Conservation (phyloP, 768 basidiomycete species). For the Lactifluus echinatus region DNA sequence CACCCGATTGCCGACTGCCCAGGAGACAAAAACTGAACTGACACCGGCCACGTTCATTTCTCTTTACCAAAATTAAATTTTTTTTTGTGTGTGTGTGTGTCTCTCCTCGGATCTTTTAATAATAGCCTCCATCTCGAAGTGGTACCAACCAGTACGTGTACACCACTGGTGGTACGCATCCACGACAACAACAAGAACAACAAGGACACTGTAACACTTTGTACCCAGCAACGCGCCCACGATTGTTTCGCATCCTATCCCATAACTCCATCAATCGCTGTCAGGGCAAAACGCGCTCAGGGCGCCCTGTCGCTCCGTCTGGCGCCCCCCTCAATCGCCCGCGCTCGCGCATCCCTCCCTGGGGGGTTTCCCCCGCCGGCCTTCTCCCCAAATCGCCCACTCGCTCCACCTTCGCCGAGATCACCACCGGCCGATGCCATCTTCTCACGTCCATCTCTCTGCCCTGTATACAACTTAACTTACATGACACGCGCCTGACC, state of each 20-base stretch:
- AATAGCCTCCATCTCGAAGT: neutral
- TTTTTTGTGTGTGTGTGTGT: neutral
- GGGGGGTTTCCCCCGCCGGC: neutral
- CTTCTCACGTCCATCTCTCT: constrained; percentile 14
- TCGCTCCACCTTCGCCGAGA: constrained; percentile 17
- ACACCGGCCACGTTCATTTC: constrained; percentile 1
- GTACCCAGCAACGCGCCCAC: constrained; percentile 14
- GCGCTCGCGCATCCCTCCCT: neutral
- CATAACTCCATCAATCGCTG: constrained; percentile 12
- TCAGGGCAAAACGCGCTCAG: constrained; percentile 15
- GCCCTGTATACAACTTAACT: neutral
- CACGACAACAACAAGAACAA: constrained; percentile 2
- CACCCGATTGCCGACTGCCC: constrained; percentile 8
- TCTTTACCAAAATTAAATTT: neutral
- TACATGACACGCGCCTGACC: constrained; percentile 1
- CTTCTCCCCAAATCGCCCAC: constrained; percentile 1
- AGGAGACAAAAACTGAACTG: neutral
- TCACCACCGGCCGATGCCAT: constrained; percentile 13
- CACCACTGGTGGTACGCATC: neutral
- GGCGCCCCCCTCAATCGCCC: constrained; percentile 14
- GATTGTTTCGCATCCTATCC: neutral
- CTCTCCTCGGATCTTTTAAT: constrained; percentile 8
- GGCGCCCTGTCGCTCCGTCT: constrained; percentile 11
- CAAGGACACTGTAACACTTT: constrained; percentile 1
- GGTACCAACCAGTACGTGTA: neutral